Evolutionary conservation across 495 filamentous ascomycete species (phyloP), one percentile per base, ranked within the genome.

Genomic region (Aspergillus mulundensis): DNA sequence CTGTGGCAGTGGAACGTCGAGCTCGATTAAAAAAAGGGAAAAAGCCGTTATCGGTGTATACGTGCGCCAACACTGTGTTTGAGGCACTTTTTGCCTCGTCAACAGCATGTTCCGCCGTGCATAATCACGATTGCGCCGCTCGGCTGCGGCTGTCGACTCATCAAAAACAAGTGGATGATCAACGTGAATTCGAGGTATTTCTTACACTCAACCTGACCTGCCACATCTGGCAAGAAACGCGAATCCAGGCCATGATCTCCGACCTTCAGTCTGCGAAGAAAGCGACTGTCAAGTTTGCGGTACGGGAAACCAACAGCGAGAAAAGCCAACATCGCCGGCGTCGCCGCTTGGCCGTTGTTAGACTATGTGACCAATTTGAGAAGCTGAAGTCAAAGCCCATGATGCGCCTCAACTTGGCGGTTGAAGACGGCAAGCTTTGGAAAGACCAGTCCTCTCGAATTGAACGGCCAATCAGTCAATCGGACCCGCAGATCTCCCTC

Each of bases 181-280:
- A 41, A 1, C 42, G 34, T 36, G 18, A 12, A 1, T 56, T 56
- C n/a, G 54, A 56, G n/a, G 32, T 45, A 2, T 44, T 56, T 20
- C 11, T 56, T 36, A 34, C 54, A 3, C 21, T 56, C n/a, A 50
- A 12, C 18, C n/a, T 41, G 8, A 21, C 23, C n/a, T n/a, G 10
- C 34, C 36, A 34, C 16, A 24, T 24, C 7, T 56, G 54, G 54
- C 54, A 56, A 20, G 54, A 56, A 46, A 34, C 39, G 50, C 52
- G 4, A 61, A 69, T 51, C 61, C 70, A 32, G 64, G 60, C 51
- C 61, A 66, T 45, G 61, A 77, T 54, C 80, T 82, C 70, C 77
- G 77, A 48, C 41, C 10, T 25, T 20, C 7, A 32, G 34, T 24
- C 34, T 12, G 50, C 42, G 19, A 15, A 7, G 36, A 20, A 50